Base-by-base conservation (phyloP, 1,284 basidiomycete species). In the Microbotryum scabiosae region DNA sequence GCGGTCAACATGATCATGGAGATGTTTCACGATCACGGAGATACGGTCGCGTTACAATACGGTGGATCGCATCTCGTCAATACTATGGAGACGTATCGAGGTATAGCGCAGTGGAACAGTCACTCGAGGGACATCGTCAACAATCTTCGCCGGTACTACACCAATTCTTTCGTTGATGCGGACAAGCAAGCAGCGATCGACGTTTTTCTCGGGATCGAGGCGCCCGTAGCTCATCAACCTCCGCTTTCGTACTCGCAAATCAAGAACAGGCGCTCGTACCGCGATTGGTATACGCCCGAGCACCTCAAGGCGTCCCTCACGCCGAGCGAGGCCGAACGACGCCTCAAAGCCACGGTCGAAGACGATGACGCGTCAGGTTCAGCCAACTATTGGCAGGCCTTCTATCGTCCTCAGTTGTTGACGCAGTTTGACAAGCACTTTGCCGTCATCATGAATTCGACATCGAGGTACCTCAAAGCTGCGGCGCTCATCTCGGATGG, bases 181-280 rank as follows among this genome's bases (percentile, higher is more conserved):
- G 96, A 98, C 76, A 98, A 98, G 75, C 96, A 99, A 76, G 83
- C 88, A 1, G 92, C 96, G 0, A 99, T 97, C 74, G 94, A 99
- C 74, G 81, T 97, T 26, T 98, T 98, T 75, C 84, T 98, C 4
- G 93, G 94, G 16, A 83, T 96, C 3, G 81, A 60, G 46, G 56
- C 61, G 5, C 30, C 54, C 3, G 3, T 41, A 18, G 3, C 36
- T 18, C 36, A 41, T 41, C 36, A 16, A 12, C 51, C 61, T 5
- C 61, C 62, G 2, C 54, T 48, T 14, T 54, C 53, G 18, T 45
- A 21, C n/a, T 53, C 62, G 45, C 36, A 32, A 20, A 45, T 20
- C 23, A 32, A 57, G n/a, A 76, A 79, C 0, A 41, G 36, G 36
- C 36, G 86, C 78, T 74, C 78, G 20, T 96, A 96, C 73, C 83